Evolutionary conservation across 139 green algal species (phyloP), one percentile per base, ranked within the genome.

Genomic region (Penium margaritaceum): DNA sequence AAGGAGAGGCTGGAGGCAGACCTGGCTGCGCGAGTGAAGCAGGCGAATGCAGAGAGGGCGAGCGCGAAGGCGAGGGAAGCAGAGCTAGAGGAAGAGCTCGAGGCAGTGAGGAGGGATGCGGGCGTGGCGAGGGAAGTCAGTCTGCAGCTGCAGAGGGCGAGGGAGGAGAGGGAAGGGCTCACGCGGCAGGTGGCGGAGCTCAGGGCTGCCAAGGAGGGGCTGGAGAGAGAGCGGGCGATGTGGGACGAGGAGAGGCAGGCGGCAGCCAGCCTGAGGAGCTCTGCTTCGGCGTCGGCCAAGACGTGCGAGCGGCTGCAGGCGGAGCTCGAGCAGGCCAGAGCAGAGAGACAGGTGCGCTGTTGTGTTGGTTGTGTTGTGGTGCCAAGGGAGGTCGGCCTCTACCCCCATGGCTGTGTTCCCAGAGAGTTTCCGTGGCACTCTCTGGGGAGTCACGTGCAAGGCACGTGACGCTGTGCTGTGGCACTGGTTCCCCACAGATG

Each of bases 221-320:
- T 74, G 46, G 66, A 43, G 46, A 54, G 29, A 9, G 7, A 12
- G 62, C 9, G 9, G 9, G 62, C 62, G 12, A 33, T 21, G 19
- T 17, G 60, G 62, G 66, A 74, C 3, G 14, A 14, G 33, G 19
- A 67, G 36, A 62, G 37, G 41, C 66, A 30, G 43, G 51, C 29
- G 29, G 27, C 35, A 4, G 46, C 7, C 2, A 41, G 32, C 21
- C n/a, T 54, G 2, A 43, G 47, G 24, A 27, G 21, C 14, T 14
- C 7, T 12, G 14, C 7, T 17, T 21, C 14, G 43, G 66, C 55
- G 66, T n/a, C 21, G 21, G 41, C 38, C 5, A 15, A 36, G 24
- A 33, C 17, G 63, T n/a, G 27, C 27, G 34, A 70, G 9, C 9
- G 9, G 55, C 29, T 64, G 30, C 29, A 64, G 63, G 63, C 63